Conservation (phyloP, 1,139 yeast species). For the Yamadazyma atlantica region DNA sequence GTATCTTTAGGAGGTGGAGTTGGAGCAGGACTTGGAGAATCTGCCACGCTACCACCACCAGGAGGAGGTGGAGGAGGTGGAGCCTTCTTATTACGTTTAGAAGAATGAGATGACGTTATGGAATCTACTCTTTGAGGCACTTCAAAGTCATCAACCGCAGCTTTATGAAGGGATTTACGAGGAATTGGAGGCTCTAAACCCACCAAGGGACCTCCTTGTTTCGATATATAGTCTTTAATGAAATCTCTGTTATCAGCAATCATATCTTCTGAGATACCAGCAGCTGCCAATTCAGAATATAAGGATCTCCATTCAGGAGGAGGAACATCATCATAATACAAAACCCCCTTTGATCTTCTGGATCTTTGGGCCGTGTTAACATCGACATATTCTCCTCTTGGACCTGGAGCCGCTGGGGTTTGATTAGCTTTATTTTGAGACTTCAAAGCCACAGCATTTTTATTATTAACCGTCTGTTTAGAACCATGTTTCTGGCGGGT, state of each 20-base stretch:
- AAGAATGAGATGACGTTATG: conserved; percentile 9
- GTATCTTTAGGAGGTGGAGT: conserved; percentile 14
- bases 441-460: conserved; percentile 81
- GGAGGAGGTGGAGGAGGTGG: conserved; percentile 52
- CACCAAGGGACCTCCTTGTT: conserved; percentile 82
- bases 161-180: conserved; percentile 44
- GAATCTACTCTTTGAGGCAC: conserved; percentile 6
- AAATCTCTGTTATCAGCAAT: conserved; percentile 84
- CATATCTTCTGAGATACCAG: conserved; percentile 87
- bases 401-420: conserved; percentile 48
- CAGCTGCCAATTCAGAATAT: conserved; percentile 69
- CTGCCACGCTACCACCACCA: conserved; percentile 7
- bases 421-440: conserved; percentile 31
- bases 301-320: conserved; percentile 86
- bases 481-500: conserved; percentile 79
- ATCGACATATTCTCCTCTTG: conserved; percentile 64
- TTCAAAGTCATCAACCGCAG: conserved; percentile 12
- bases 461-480: conserved; percentile 79
- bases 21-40: conserved; percentile 8
- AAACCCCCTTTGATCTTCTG: conserved; percentile 56
- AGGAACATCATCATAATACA: conserved; percentile 76
- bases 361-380: conserved; percentile 54
- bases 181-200: conserved; percentile 88
- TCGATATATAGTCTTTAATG: conserved; percentile 71
- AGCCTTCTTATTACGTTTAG: conserved; percentile 33